Evolutionary conservation across 2,329 filamentous ascomycete genomes (phyloP).

Genomic region (Botryotinia narcissicola): DNA sequence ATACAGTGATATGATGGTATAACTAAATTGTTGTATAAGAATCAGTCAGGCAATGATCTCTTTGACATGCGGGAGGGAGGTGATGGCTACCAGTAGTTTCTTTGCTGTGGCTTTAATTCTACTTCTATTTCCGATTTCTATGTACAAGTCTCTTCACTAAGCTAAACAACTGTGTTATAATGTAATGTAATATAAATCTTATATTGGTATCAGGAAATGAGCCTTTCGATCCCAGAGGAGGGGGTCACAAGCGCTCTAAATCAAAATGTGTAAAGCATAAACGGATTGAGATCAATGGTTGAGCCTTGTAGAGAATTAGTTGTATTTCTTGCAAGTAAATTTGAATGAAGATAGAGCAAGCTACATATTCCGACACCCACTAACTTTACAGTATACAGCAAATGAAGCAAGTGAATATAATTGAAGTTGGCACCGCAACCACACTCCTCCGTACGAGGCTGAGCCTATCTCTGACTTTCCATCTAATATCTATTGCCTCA

Average conservation of each 20-base stretch:
- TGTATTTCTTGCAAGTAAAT: not conserved
- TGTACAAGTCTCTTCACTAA: no score
- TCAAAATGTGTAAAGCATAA: not conserved
- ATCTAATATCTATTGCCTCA: not conserved
- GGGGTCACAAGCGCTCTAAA: not conserved
- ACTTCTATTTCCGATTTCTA: no score
- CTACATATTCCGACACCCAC: no score
- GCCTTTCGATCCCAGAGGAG: not conserved
- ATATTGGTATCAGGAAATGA: not conserved
- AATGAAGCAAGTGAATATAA: not conserved
- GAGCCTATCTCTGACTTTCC: not conserved
- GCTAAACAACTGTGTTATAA: no score
- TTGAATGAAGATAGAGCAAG: no score
- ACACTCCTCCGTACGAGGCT: not conserved
- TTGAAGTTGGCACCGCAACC: not conserved
- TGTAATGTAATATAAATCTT: not conserved
- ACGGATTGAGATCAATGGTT: not conserved
- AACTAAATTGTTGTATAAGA: not conserved
- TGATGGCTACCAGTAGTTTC: no score
- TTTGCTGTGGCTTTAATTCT: no score
- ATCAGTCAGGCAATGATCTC: not conserved
- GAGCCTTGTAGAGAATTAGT: not conserved
- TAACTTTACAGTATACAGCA: not conserved
- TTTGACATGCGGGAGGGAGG: no score
- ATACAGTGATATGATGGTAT: rapidly evolving